Conservation (phyloP, 176 grass and related monocot genomes). For the Saccharum spontaneum region DNA sequence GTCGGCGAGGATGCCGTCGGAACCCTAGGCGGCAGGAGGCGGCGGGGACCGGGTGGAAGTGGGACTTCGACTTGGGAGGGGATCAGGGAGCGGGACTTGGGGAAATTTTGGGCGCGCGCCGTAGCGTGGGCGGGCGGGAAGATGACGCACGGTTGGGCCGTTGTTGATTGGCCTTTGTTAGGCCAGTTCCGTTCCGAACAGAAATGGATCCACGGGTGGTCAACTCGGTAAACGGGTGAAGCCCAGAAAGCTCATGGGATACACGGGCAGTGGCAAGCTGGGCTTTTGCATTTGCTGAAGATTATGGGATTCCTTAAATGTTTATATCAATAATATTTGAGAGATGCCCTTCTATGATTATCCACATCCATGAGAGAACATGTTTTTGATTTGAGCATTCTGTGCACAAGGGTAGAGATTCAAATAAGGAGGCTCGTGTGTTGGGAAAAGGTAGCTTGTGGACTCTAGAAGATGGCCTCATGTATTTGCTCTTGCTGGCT, state of each 20-base stretch:
- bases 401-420: too few species aligned
- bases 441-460: too few species aligned
- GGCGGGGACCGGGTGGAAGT: background rate
- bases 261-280: background rate
- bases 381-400: too few species aligned
- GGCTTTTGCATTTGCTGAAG: background rate
- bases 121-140: background rate
- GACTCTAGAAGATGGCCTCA: too few species aligned
- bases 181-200: background rate
- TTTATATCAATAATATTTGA: too few species aligned
- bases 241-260: background rate
- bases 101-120: slow-evolving; percentile 19
- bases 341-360: too few species aligned
- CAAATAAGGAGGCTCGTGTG: too few species aligned
- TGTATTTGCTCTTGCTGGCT: too few species aligned
- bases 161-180: background rate
- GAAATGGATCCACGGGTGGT: background rate
- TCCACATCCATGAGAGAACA: too few species aligned
- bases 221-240: background rate
- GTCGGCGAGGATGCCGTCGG: background rate
- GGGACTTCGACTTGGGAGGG: background rate
- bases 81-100: slow-evolving; percentile 29
- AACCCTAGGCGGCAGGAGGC: slow-evolving; percentile 31
- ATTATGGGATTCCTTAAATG: too few species aligned
- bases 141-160: background rate